Conservation (phyloP, 306 rosid species). For the Dicorynia guianensis region DNA sequence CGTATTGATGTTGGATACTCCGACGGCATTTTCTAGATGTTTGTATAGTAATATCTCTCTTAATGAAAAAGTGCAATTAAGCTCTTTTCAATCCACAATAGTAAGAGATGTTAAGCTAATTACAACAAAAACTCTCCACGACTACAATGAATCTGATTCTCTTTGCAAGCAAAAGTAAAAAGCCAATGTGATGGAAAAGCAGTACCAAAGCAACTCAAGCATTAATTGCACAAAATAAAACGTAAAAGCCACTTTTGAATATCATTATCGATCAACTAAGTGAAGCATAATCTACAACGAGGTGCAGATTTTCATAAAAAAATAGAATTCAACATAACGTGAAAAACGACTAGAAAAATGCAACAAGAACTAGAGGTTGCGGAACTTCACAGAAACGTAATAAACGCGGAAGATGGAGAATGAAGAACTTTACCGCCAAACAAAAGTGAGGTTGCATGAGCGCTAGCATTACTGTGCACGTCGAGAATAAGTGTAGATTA, state of each 20-base stretch:
- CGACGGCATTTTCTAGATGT: too few relatives aligned
- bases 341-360: conserved; percentile 6
- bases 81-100: background rate
- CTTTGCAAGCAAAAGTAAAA: background rate
- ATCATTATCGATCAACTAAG: background rate
- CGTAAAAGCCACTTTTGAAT: background rate
- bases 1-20: too few relatives aligned
- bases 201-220: background rate
- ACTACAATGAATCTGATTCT: background rate
- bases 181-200: background rate
- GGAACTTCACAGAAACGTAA: background rate
- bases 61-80: background rate
- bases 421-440: background rate
- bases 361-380: background rate
- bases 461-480: background rate
- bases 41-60: too few relatives aligned
- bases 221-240: background rate
- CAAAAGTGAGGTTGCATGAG: background rate
- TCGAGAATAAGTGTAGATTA: background rate
- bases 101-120: background rate
- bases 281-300: background rate
- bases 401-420: background rate
- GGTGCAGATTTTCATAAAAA: background rate
- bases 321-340: background rate
- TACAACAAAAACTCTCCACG: background rate